Evolutionary conservation across 75 land plant species (phyloP).

Genomic region (Sequoia sempervirens): DNA sequence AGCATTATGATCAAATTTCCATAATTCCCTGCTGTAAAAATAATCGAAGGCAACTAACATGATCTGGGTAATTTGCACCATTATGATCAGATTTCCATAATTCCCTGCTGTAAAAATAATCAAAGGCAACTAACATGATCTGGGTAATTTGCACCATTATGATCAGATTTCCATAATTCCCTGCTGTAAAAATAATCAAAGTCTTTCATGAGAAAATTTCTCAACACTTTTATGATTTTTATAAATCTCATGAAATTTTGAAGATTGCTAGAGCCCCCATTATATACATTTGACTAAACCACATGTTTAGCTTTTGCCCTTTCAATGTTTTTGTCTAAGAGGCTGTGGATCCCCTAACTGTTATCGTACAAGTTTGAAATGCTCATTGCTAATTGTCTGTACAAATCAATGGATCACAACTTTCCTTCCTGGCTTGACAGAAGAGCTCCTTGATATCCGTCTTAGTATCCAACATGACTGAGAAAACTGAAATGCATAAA

Average conservation of each 20-base stretch:
- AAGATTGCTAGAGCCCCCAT: background rate
- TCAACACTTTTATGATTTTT: background rate
- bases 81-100: background rate
- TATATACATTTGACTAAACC: background rate
- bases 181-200: too few relatives aligned
- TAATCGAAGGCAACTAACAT: background rate
- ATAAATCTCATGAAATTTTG: background rate
- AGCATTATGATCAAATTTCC: too few relatives aligned
- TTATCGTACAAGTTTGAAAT: background rate
- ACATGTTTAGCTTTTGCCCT: background rate
- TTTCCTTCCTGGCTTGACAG: background rate
- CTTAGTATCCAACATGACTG: background rate
- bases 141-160: too few relatives aligned
- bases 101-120: too few relatives aligned
- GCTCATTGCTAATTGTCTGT: background rate
- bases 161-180: too few relatives aligned
- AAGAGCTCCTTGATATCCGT: constrained; percentile 1
- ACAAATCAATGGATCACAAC: background rate
- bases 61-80: background rate
- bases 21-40: too few relatives aligned
- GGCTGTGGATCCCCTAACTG: background rate
- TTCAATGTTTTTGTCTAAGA: background rate
- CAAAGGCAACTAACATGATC: too few relatives aligned
- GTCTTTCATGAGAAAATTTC: background rate
- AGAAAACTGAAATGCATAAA: constrained; percentile 7